Conservation (phyloP, 148 eudicot species). For the Simmondsia chinensis region DNA sequence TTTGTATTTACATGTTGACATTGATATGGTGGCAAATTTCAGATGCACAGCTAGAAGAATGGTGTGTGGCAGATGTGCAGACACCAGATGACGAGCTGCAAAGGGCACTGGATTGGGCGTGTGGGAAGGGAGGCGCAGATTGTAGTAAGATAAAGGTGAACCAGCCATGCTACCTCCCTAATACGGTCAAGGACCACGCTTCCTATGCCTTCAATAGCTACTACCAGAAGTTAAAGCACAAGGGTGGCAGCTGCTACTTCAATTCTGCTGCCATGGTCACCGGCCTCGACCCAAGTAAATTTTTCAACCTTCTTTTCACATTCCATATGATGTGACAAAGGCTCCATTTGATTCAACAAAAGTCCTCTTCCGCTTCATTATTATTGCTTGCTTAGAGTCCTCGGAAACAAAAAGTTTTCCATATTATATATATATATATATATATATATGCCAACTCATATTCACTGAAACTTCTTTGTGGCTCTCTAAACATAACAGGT, state of each 20-base stretch:
- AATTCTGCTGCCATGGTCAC: constrained; percentile 54
- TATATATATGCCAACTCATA: background rate
- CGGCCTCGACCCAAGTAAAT: constrained; percentile 64
- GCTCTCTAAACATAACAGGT: constrained; percentile 19
- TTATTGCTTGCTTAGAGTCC: too few relatives aligned
- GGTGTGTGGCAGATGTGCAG: constrained; percentile 76
- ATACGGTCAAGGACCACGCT: constrained; percentile 60
- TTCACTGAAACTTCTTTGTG: background rate
- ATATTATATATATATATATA: too few relatives aligned
- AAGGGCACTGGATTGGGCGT: constrained; percentile 60
- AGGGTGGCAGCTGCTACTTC: constrained; percentile 70
- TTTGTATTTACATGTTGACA: background rate
- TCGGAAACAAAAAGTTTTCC: background rate
- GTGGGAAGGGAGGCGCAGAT: constrained; percentile 58
- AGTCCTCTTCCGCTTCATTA: too few relatives aligned
- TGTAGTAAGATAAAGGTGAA: constrained; percentile 40
- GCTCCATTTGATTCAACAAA: too few relatives aligned
- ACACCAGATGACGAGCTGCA: constrained; percentile 37
- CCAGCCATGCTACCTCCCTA: constrained; percentile 50
- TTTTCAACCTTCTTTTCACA: too few relatives aligned
- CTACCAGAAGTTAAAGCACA: constrained; percentile 58
- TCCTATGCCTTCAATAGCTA: constrained; percentile 83
- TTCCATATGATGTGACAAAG: too few relatives aligned
- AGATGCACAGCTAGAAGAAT: constrained; percentile 56
- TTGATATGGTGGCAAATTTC: too few relatives aligned